A percentile compares a stretch with the other conserved stretches of the same genome.
Evolutionary conservation across 495 filamentous ascomycete species (phyloP).

Genomic region (Xanthoparmelia taractica): DNA sequence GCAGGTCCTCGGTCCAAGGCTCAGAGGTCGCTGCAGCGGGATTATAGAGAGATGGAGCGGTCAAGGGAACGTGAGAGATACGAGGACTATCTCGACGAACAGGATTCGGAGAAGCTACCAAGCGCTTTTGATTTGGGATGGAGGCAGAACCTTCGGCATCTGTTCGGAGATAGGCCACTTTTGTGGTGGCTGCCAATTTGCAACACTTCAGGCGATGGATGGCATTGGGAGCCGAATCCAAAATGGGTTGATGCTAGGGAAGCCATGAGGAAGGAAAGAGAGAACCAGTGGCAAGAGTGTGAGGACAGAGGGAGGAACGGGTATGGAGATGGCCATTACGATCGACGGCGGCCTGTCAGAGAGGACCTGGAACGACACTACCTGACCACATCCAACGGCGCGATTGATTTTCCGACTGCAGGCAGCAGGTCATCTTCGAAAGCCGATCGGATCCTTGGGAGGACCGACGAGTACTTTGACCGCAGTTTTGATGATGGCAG

Average conservation of each 20-base stretch:
- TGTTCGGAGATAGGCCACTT: conserved; percentile 65
- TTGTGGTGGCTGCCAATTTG: conserved; percentile 76
- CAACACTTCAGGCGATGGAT: conserved; percentile 86
- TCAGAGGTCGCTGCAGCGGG: conserved; percentile 44
- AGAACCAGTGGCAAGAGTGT: conserved; percentile 42
- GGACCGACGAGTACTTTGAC: conserved; percentile 14
- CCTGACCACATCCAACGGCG: conserved; percentile 19
- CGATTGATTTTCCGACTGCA: conserved; percentile 11
- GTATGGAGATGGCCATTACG: conserved; percentile 3
- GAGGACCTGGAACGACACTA: conserved; percentile 18
- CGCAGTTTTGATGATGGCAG: conserved; percentile 31
- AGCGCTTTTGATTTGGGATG: conserved; percentile 89
- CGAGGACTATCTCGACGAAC: conserved; percentile 79
- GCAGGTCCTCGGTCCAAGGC: conserved; percentile 27
- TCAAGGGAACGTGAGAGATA: conserved; percentile 67
- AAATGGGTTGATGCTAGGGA: conserved; percentile 64
- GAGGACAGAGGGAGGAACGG: conserved; percentile 26
- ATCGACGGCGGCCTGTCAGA: conserved; percentile 22
- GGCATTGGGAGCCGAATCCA: conserved; percentile 79
- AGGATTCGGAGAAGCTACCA: conserved; percentile 76
- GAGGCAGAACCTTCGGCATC: conserved; percentile 65
- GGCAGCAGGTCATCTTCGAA: conserved; percentile 9
- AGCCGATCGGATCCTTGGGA: conserved; percentile 14
- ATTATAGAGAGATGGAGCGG: conserved; percentile 66
- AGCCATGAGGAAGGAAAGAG: conserved; percentile 47